phyloP scores from a whole-genome alignment of 768 basidiomycete genomes.

The Mycena rebaudengoi region DNA sequence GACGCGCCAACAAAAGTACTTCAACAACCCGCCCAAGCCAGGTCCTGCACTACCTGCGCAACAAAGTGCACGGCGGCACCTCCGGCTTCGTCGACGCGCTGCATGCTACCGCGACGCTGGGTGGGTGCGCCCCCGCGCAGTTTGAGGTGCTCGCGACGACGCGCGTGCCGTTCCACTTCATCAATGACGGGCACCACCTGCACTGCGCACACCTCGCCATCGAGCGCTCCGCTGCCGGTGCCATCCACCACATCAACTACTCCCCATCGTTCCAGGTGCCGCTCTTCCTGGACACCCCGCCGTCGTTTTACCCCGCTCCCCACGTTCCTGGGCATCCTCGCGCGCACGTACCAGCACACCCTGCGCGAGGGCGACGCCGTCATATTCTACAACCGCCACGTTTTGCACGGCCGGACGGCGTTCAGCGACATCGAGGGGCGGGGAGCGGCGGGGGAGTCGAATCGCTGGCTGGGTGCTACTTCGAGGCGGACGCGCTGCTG shows the following conservation, averaged over 20 bases:
- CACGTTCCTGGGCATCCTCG: slow-evolving; percentile 58
- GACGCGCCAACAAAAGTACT: too few species aligned
- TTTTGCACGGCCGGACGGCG: slow-evolving; percentile 86
- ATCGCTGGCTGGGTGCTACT: slow-evolving; percentile 87
- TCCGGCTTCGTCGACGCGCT: slow-evolving; percentile 90
- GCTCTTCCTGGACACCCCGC: slow-evolving; percentile 61
- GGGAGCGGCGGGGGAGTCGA: slow-evolving; percentile 57
- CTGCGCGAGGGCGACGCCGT: slow-evolving; percentile 87
- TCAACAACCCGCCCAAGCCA: slow-evolving; percentile 90
- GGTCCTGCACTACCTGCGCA: slow-evolving; percentile 89
- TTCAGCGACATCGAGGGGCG: slow-evolving; percentile 60
- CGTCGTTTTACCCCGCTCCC: slow-evolving; percentile 73
- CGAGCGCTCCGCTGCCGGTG: slow-evolving; percentile 53
- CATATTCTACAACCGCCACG: slow-evolving; percentile 90
- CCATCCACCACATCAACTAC: slow-evolving; percentile 82
- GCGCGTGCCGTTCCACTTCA: slow-evolving; percentile 88
- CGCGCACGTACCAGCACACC: slow-evolving; percentile 66
- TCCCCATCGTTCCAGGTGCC: slow-evolving; percentile 96
- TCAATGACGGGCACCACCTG: slow-evolving; percentile 89
- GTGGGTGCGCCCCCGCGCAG: slow-evolving; percentile 50
- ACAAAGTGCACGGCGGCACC: slow-evolving; percentile 81
- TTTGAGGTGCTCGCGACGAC: slow-evolving; percentile 68
- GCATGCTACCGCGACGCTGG: slow-evolving; percentile 65
- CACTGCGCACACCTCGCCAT: slow-evolving; percentile 79
- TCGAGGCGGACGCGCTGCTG: slow-evolving; percentile 71